phyloP scores from a whole-genome alignment of 2,329 filamentous ascomycete species.

The Aspergillus amoenus region DNA sequence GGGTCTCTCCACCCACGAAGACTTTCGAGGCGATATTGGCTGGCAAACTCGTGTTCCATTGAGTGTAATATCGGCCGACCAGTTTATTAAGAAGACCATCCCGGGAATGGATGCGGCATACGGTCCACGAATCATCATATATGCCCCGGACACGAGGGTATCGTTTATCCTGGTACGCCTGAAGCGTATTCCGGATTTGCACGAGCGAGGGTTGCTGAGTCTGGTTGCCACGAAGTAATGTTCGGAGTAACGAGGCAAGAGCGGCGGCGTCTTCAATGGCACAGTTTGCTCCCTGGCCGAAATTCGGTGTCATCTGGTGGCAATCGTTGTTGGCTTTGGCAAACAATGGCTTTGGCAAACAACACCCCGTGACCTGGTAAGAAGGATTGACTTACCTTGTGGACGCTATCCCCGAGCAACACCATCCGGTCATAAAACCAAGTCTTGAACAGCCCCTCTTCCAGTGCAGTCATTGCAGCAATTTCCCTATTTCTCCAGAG shows the following conservation, averaged over 20 bases:
- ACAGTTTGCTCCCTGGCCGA: conserved; percentile 44
- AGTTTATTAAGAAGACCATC: conserved; percentile 19
- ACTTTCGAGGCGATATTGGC: conserved; percentile 13
- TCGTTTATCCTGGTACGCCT: conserved; percentile 11
- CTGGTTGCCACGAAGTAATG: conserved; percentile 23
- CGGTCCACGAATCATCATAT: conserved; percentile 14
- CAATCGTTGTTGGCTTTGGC: neutral
- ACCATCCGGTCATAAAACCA: conserved; percentile 27
- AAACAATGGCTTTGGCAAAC: neutral
- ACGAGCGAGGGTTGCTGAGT: neutral
- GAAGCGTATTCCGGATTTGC: conserved; percentile 6
- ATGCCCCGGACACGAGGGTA: conserved; percentile 17
- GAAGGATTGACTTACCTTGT: conserved; percentile 22
- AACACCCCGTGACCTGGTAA: neutral
- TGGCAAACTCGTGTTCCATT: neutral
- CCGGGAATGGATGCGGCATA: conserved; percentile 20
- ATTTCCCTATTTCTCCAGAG: conserved; percentile 22
- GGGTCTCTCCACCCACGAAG: conserved; percentile 15
- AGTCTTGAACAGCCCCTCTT: conserved; percentile 25
- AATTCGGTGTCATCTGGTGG: conserved; percentile 33
- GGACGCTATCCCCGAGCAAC: conserved; percentile 27
- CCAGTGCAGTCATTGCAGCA: conserved; percentile 23
- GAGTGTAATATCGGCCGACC: conserved; percentile 17
- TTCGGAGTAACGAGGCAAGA: conserved; percentile 23
- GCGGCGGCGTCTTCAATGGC: conserved; percentile 42